Conservation (phyloP, 73 alveolate genomes). For the Tetrahymena malaccensis region DNA sequence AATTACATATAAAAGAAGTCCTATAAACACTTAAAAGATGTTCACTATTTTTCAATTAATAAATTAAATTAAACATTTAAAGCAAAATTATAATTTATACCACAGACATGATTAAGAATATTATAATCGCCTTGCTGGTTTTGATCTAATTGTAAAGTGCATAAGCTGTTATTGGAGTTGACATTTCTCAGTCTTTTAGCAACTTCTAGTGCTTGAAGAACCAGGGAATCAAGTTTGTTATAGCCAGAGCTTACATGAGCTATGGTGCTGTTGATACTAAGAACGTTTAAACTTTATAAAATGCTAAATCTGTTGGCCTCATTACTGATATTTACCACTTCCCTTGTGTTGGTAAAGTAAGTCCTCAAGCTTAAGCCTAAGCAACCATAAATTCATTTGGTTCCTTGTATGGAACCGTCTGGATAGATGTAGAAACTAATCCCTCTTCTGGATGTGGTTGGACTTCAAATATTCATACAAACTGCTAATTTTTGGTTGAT, state of each 20-base stretch:
- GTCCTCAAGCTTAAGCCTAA: slow-evolving; percentile 42
- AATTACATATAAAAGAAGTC: no score
- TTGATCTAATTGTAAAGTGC: not conserved
- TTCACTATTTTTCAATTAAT: no score
- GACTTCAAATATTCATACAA: slow-evolving; percentile 41
- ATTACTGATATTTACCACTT: slow-evolving; percentile 67
- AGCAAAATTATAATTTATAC: no score
- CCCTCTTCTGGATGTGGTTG: slow-evolving; percentile 64
- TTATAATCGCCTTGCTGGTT: not conserved
- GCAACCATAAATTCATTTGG: slow-evolving; percentile 31
- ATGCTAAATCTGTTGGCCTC: slow-evolving; percentile 67
- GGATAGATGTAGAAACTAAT: slow-evolving; percentile 71
- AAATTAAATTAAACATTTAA: no score
- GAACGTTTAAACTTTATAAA: slow-evolving; percentile 38
- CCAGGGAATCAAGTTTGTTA: slow-evolving; percentile 54
- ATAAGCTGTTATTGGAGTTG: slow-evolving; percentile 27
- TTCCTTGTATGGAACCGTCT: slow-evolving; percentile 51
- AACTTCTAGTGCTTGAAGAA: slow-evolving; percentile 40
- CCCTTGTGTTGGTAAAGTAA: slow-evolving; percentile 43
- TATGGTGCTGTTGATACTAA: slow-evolving; percentile 68
- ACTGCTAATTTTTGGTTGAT: slow-evolving; percentile 43
- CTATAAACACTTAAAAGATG: no score
- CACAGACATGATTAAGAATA: not conserved
- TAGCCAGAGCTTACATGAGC: slow-evolving; percentile 62
- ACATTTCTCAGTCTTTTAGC: slow-evolving; percentile 2